Conservation (phyloP, 2,329 filamentous ascomycete genomes). For the Penicillium digitatum region DNA sequence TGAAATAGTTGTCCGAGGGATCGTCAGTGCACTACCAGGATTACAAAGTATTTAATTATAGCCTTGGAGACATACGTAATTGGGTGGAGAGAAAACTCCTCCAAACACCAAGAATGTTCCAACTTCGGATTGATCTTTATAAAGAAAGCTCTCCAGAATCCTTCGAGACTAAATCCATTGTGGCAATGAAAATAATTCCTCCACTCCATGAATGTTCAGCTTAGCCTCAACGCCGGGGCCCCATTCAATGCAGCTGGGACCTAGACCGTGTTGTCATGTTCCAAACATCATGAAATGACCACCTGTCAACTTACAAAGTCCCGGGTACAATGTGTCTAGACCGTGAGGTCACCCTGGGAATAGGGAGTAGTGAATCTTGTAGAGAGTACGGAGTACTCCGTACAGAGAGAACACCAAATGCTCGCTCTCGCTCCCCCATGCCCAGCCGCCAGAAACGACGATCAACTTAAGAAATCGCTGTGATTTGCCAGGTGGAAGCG, state of each 20-base stretch:
- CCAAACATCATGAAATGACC: neutral
- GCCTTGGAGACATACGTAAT: conserved; percentile 11
- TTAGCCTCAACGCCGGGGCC: neutral
- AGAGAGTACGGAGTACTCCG: neutral
- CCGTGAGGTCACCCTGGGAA: neutral
- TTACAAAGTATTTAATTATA: neutral
- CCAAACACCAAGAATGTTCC: neutral
- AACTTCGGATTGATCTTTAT: neutral
- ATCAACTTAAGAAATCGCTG: conserved; percentile 5
- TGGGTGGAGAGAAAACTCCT: neutral
- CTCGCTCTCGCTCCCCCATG: neutral
- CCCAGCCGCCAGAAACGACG: conserved; percentile 11
- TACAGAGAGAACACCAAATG: neutral
- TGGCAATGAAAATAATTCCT: neutral
- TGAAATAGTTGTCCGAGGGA: neutral
- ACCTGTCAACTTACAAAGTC: neutral
- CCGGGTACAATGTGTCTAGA: neutral
- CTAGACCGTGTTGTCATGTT: neutral
- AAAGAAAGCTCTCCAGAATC: neutral
- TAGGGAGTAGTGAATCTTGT: neutral
- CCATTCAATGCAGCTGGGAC: neutral
- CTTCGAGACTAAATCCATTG: neutral
- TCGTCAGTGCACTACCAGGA: neutral
- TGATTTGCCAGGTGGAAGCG: conserved; percentile 2
- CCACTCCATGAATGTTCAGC: neutral